Conservation (phyloP, 345 rosid genomes). For the Eutrema yunnanense region DNA sequence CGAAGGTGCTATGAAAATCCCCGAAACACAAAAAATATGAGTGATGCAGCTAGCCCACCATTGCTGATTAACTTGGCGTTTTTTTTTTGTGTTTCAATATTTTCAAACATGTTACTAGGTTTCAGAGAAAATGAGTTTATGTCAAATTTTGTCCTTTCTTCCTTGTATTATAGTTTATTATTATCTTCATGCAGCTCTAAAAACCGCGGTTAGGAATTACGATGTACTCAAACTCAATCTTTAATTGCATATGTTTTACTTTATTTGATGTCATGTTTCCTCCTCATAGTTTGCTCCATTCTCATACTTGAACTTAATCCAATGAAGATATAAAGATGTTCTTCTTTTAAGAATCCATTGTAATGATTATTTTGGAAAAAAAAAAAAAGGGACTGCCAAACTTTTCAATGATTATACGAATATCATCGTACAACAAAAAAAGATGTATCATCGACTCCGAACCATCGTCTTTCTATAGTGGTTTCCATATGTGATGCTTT, state of each 20-base stretch:
- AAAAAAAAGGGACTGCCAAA: too few species aligned
- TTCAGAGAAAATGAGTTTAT: background rate
- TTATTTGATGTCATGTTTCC: background rate
- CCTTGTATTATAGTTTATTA: background rate
- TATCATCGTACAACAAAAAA: too few species aligned
- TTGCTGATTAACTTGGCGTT: background rate
- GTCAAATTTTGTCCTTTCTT: slow-evolving; percentile 12
- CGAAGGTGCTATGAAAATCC: slow-evolving; percentile 48
- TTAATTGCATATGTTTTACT: background rate
- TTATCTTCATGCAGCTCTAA: background rate
- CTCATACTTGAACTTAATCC: background rate
- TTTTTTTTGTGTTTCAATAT: background rate
- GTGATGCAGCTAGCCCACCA: slow-evolving; percentile 3
- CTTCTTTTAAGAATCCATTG: too few species aligned
- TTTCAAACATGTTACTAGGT: background rate
- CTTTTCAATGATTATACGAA: too few species aligned
- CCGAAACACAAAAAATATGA: slow-evolving; percentile 33
- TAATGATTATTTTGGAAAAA: too few species aligned
- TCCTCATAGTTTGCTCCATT: background rate
- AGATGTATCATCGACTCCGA: too few species aligned
- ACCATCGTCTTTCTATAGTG: too few species aligned
- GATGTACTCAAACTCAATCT: background rate
- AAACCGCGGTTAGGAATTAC: background rate
- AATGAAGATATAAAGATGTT: too few species aligned
- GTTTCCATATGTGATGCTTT: too few species aligned